Percentiles rank a stretch among this genome's conserved stretches.
These are phyloP conservation scores for Pythium volutum DNA, from an alignment of 352 stramenopile species.

Conservation along the genomic window DNA sequence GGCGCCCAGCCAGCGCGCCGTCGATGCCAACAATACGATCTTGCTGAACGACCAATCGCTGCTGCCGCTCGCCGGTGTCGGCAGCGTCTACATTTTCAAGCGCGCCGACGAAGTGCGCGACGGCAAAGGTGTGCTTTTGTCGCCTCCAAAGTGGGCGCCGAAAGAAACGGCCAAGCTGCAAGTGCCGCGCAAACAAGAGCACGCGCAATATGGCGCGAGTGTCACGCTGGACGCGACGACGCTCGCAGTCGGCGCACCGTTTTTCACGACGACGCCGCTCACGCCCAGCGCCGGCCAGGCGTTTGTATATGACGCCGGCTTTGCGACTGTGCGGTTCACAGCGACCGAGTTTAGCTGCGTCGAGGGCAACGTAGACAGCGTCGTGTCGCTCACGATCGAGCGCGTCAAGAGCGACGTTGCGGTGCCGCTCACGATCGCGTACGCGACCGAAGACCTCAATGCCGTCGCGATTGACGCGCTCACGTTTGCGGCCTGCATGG, in stretches of 20 bases:
- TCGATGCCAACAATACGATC: slow-evolving; percentile 85
- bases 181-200: slow-evolving; percentile 57
- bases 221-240: slow-evolving; percentile 54
- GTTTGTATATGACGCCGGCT: slow-evolving; percentile 64
- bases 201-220: slow-evolving; percentile 53
- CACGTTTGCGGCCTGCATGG: slow-evolving; percentile 61
- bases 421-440: slow-evolving; percentile 54
- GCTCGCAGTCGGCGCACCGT: slow-evolving; percentile 56
- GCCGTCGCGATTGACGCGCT: slow-evolving; percentile 49
- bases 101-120: slow-evolving; percentile 61
- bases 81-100: slow-evolving; percentile 68
- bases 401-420: slow-evolving; percentile 41
- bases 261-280: slow-evolving; percentile 43
- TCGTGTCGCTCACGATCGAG: slow-evolving; percentile 60
- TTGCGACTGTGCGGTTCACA: slow-evolving; percentile 60
- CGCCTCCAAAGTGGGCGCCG: slow-evolving; percentile 57
- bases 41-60: slow-evolving; percentile 32
- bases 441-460: slow-evolving; percentile 74
- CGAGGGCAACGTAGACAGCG: slow-evolving; percentile 50
- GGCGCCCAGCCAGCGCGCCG: slow-evolving; percentile 63
- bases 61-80: slow-evolving; percentile 38
- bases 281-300: slow-evolving; percentile 43
- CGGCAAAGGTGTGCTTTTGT: slow-evolving; percentile 58
- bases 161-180: slow-evolving; percentile 82
- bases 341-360: slow-evolving; percentile 53